Evolutionary conservation across 495 filamentous ascomycete species (phyloP).

Genomic region (Aspergillus avenaceus): DNA sequence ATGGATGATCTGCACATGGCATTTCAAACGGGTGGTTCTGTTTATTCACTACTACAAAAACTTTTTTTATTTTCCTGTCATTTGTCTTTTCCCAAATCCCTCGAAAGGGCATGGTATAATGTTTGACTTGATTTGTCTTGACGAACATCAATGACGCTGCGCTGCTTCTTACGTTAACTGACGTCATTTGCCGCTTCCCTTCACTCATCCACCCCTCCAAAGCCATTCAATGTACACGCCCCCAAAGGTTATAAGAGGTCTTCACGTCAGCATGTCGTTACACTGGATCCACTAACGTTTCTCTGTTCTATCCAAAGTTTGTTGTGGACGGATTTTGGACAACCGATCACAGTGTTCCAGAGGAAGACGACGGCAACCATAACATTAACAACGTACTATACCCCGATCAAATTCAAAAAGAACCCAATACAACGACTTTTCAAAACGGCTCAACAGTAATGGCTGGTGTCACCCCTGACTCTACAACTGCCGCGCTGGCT

Average conservation of each 20-base stretch:
- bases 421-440: conserved; percentile 28
- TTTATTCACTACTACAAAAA: background rate
- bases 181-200: conserved; percentile 25
- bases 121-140: background rate
- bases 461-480: conserved; percentile 64
- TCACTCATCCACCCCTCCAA: conserved; percentile 8
- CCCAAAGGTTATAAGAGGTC: conserved; percentile 21
- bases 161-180: conserved; percentile 15
- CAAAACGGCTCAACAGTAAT: conserved; percentile 48
- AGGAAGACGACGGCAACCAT: conserved; percentile 70
- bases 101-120: background rate
- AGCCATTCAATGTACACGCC: background rate
- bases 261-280: conserved; percentile 5
- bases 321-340: conserved; percentile 88
- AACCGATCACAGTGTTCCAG: conserved; percentile 69
- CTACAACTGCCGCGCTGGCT: conserved; percentile 72
- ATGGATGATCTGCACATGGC: background rate
- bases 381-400: conserved; percentile 89
- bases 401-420: conserved; percentile 60
- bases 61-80: background rate
- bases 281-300: conserved; percentile 10
- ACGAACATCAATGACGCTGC: conserved; percentile 30
- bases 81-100: background rate
- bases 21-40: background rate
- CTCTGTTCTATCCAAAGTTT: conserved; percentile 53